Evolutionary conservation across 2,329 filamentous ascomycete genomes (phyloP).

Genomic region (Ambrosiella xylebori): DNA sequence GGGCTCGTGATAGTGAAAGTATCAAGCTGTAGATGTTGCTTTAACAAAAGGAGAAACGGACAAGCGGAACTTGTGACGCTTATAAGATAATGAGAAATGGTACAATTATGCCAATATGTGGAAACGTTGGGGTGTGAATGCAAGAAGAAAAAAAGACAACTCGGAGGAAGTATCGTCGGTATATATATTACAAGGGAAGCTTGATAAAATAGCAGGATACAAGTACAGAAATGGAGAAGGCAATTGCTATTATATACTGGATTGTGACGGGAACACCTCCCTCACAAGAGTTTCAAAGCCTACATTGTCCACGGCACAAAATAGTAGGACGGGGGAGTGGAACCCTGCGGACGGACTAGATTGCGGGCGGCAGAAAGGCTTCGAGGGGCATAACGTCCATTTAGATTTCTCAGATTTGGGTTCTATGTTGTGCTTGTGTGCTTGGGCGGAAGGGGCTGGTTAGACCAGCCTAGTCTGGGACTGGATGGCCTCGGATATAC

Average conservation of each 20-base stretch:
- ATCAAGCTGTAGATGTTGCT: background rate
- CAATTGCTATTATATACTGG: background rate
- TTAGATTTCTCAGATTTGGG: background rate
- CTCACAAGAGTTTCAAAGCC: background rate
- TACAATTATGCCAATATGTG: too few relatives aligned
- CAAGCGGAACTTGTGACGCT: background rate
- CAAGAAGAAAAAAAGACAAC: slow-evolving; percentile 8
- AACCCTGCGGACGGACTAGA: background rate
- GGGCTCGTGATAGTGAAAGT: background rate
- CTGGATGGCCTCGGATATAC: slow-evolving; percentile 12
- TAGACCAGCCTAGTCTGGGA: background rate
- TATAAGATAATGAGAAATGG: background rate
- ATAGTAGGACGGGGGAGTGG: background rate
- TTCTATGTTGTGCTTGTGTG: background rate
- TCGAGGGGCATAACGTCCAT: background rate
- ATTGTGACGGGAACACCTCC: background rate
- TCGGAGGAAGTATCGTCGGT: too few relatives aligned
- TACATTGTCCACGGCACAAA: background rate
- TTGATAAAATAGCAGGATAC: too few relatives aligned
- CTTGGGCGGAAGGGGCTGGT: background rate
- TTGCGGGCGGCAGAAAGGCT: background rate
- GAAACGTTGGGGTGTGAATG: slow-evolving; percentile 9
- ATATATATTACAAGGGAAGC: too few relatives aligned
- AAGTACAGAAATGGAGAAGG: background rate
- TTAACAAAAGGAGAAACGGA: background rate